phyloP scores from a whole-genome alignment of 352 stramenopile species.

The Phytophthora sojae region DNA sequence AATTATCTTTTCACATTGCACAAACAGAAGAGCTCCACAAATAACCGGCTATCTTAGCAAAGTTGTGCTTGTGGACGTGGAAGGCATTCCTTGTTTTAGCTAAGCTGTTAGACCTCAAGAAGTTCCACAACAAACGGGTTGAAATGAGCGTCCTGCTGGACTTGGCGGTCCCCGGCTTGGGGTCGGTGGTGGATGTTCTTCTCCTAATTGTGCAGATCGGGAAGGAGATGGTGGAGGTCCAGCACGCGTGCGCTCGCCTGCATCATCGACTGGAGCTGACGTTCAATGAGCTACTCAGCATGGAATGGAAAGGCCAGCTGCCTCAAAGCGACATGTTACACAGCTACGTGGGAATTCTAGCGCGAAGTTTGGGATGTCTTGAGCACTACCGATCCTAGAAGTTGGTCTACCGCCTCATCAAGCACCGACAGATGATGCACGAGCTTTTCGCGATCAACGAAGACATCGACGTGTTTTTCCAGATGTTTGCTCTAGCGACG shows the following conservation, averaged over 20 bases:
- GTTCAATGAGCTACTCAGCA: conserved; percentile 7
- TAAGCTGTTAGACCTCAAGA: neutral
- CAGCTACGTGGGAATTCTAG: conserved; percentile 11
- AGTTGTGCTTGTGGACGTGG: neutral
- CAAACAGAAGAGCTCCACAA: too few species aligned
- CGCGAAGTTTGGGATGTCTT: conserved; percentile 1
- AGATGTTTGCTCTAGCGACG: conserved; percentile 8
- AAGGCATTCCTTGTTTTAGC: neutral
- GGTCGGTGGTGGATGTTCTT: conserved; percentile 7
- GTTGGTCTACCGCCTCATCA: conserved; percentile 2
- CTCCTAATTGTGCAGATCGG: conserved; percentile 8
- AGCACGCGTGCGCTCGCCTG: conserved; percentile 6
- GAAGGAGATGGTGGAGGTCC: conserved; percentile 29
- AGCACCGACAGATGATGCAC: conserved; percentile 11
- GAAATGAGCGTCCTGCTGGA: conserved; percentile 2
- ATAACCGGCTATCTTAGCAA: neutral
- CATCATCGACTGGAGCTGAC: conserved; percentile 2
- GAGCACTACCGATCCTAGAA: conserved; percentile 6
- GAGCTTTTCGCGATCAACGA: conserved; percentile 19
- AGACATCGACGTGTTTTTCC: conserved; percentile 12
- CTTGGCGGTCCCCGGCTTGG: conserved; percentile 18
- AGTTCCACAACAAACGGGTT: too few species aligned
- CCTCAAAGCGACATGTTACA: conserved; percentile 4
- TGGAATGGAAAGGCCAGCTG: conserved; percentile 8
- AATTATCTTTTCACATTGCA: too few species aligned